Evolutionary conservation across 176 grass and related monocot genomes (phyloP), one percentile per base, ranked within the genome.

Genomic region (Oryza punctata): DNA sequence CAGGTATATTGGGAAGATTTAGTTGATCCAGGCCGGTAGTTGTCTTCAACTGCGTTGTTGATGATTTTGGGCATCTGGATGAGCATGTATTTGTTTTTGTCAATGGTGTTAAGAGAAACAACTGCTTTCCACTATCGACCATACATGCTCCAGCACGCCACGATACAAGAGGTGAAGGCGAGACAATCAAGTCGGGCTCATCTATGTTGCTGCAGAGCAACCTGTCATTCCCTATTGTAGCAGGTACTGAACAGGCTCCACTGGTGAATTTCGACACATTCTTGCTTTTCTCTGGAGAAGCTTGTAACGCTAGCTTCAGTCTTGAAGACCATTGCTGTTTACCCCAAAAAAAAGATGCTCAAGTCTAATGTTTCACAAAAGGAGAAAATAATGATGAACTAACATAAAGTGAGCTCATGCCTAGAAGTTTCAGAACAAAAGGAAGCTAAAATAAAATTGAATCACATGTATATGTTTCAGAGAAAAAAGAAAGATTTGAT

Each of bases 101-200:
- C 72, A 99, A 74, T 41, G 93, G 96, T 76, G 93, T 96, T 69
- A 99, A 92, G 15, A 90, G 83, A 89, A 99, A 99, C 12, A 96
- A 43, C 81, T 96, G 96, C 65, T 91, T 99, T 60, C 88, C 91
- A 37, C 87, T 73, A 45, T 96, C 96, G 16, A 88, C 86, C 57
- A 73, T 89, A 75, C 96, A 96, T 32, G 87, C 38, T 65, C 89
- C 93, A 13, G 83, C 37, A 85, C 90, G 91, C 93, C 91, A 96
- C 21, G 91, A 92, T 64, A 96, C 96, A 46, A 99, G 96, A 21
- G 96, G 91, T 72, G 96, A 99, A 92, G 96, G 93, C 9, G 94
- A 97, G 38, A 97, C 94, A 85, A 91, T 75, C 81, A 85, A 80
- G 63, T 86, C 83, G 16, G 71, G 60, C 8, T 92, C 91, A 77